Conservation (phyloP, 139 green algal species). For the Nannochloris sp. region DNA sequence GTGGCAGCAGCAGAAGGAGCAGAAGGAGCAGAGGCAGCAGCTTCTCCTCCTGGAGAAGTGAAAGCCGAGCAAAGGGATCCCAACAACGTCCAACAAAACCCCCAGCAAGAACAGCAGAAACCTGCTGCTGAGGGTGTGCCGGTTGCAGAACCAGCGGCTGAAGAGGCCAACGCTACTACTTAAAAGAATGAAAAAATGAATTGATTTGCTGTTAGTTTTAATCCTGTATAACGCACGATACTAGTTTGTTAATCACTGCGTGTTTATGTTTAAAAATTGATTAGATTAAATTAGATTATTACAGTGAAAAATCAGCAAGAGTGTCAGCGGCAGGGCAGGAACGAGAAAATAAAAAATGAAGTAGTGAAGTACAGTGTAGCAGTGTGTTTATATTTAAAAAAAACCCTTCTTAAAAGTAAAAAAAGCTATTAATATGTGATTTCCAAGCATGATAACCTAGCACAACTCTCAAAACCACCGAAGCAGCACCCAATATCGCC, state of each 20-base stretch:
- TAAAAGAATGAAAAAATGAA: neutral
- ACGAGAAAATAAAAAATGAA: neutral
- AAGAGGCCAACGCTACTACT: neutral
- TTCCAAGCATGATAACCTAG: constrained; percentile 2
- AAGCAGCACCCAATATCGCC: neutral
- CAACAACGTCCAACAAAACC: too few species aligned
- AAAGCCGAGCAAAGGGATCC: too few species aligned
- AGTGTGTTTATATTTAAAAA: neutral
- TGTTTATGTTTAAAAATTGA: too few species aligned
- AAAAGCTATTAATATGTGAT: neutral
- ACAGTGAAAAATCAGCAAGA: neutral
- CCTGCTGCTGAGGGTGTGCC: neutral
- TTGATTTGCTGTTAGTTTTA: neutral
- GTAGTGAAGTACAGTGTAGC: too few species aligned
- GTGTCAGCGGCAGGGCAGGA: neutral
- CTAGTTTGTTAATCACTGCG: too few species aligned
- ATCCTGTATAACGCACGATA: too few species aligned
- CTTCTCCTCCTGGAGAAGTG: too few species aligned
- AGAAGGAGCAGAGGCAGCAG: neutral
- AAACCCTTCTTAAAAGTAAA: constrained; percentile 6
- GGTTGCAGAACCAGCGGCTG: neutral
- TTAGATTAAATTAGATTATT: neutral
- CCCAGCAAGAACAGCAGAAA: neutral
- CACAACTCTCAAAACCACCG: neutral
- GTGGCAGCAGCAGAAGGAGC: neutral